These are phyloP conservation scores for Castanopsis chinensis DNA, from an alignment of 306 rosid species.

Conservation along the genomic window DNA sequence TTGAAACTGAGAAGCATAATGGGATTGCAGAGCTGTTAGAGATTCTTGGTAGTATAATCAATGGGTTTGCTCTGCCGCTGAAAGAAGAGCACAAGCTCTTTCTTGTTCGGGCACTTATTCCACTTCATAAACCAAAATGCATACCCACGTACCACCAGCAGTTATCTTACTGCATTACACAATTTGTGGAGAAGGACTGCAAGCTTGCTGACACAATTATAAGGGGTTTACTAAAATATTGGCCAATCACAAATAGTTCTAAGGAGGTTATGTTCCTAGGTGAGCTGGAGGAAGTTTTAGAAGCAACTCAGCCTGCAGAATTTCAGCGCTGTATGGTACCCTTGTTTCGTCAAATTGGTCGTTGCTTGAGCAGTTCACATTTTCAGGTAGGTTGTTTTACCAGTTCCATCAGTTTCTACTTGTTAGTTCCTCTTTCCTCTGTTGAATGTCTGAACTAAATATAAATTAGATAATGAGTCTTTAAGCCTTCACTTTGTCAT, in stretches of 20 bases:
- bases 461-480: not conserved
- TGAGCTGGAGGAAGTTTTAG: constrained; percentile 95
- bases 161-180: constrained; percentile 88
- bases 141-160: constrained; percentile 92
- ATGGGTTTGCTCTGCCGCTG: constrained; percentile 92
- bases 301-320: constrained; percentile 92
- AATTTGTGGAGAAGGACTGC: constrained; percentile 96
- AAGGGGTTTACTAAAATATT: constrained; percentile 84
- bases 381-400: constrained; percentile 71
- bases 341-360: constrained; percentile 75
- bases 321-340: constrained; percentile 91
- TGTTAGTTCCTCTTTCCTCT: constrained; percentile 6
- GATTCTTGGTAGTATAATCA: constrained; percentile 95
- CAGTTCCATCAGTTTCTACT: constrained; percentile 19
- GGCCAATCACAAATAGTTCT: constrained; percentile 97
- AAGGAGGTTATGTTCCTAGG: constrained; percentile 99
- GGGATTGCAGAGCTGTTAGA: constrained; percentile 94
- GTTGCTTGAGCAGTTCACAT: constrained; percentile 93
- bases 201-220: constrained; percentile 96
- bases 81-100: constrained; percentile 98
- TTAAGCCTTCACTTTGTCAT: not conserved
- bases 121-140: constrained; percentile 97
- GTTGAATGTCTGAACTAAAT: constrained; percentile 4
- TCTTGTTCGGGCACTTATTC: constrained; percentile 90
- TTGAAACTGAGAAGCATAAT: constrained; percentile 96